Conservation (phyloP, 2,329 filamentous ascomycete species). For the Zopfia rhizophila region DNA sequence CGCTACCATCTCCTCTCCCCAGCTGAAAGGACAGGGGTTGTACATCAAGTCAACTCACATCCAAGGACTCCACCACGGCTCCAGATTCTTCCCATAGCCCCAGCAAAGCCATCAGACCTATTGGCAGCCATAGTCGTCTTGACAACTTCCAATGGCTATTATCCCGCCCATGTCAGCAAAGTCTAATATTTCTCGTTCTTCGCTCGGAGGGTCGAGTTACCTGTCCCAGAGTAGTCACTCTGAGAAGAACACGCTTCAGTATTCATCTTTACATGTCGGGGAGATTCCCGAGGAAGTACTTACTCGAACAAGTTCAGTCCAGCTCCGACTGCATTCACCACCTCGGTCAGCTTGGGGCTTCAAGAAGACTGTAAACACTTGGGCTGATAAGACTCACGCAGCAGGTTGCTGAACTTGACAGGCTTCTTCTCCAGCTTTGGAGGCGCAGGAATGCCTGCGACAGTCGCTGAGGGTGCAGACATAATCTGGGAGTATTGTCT, state of each 20-base stretch:
- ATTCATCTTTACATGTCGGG: conserved; percentile 6
- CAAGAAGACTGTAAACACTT: neutral
- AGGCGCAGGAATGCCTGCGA: conserved; percentile 62
- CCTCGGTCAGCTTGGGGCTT: conserved; percentile 38
- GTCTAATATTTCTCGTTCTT: neutral
- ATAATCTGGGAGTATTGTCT: conserved; percentile 61
- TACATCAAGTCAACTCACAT: conserved; percentile 80
- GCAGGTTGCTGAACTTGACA: conserved; percentile 98
- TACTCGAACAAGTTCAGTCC: conserved; percentile 96
- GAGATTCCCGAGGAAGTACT: conserved; percentile 39
- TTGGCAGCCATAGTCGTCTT: conserved; percentile 99
- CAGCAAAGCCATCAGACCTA: conserved; percentile 84
- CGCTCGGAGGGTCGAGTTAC: conserved; percentile 47
- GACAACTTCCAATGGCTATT: conserved; percentile 92
- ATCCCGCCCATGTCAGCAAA: conserved; percentile 66
- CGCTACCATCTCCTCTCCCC: too few species aligned
- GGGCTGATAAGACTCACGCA: conserved; percentile 65
- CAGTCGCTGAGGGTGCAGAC: conserved; percentile 56
- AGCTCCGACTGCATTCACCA: conserved; percentile 71
- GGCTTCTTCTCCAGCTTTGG: conserved; percentile 94
- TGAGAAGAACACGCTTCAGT: conserved; percentile 41
- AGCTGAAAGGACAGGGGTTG: too few species aligned
- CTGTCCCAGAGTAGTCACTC: conserved; percentile 76
- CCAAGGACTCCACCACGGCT: conserved; percentile 90
- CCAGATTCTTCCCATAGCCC: conserved; percentile 89